Base-by-base conservation (phyloP, 352 stramenopile species). In the Phytophthora pistaciae region DNA sequence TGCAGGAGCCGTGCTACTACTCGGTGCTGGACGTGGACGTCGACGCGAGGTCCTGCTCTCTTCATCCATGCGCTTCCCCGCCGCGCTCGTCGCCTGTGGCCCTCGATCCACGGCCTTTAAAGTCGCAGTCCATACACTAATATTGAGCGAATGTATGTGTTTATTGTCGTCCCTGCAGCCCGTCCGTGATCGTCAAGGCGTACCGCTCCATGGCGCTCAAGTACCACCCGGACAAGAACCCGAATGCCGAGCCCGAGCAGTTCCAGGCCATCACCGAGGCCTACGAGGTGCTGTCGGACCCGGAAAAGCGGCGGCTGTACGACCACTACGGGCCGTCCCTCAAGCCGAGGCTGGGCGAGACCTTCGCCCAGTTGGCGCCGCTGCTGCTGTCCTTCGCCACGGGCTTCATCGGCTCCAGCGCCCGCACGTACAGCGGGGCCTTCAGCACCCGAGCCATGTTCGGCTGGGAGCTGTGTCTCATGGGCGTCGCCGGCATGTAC, bases 171-270 rank as follows among this genome's bases (percentile, higher is more conserved):
- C 20, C 42, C n/a, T 20, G 42, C 38, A 99, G 87, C 69, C 75
- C 95, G 31, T 81, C 97, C 6, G 94, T 97, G 53, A 98, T 99
- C 59, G 98, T 98, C 71, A 91, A 94, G 55, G 94, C 97, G 5
- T 99, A 99, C 76, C 97, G 98, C 56, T 87, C 87, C 53, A 83
- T 98, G 60, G 93, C 90, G 64, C 84, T 98, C 33, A 92, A 98
- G 78, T 92, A 98, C n/a, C 96, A 99, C 64, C 97, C 97, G 3
- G 97, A 99, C 80, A 99, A 99, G 82, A 99, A 99, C 77, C 93
- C 88, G 13, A 88, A 87, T 46, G 91, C 89, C 2, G 80, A 92
- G 48, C 87, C 91, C 0, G 87, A 98, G 70, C 84, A 98, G 58
- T 99, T 99, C 75, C 87, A 94, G 66, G 73, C 82, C 3, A 91